Base-by-base conservation (phyloP, 2,329 filamentous ascomycete genomes). In the Metarhizium humberi region DNA sequence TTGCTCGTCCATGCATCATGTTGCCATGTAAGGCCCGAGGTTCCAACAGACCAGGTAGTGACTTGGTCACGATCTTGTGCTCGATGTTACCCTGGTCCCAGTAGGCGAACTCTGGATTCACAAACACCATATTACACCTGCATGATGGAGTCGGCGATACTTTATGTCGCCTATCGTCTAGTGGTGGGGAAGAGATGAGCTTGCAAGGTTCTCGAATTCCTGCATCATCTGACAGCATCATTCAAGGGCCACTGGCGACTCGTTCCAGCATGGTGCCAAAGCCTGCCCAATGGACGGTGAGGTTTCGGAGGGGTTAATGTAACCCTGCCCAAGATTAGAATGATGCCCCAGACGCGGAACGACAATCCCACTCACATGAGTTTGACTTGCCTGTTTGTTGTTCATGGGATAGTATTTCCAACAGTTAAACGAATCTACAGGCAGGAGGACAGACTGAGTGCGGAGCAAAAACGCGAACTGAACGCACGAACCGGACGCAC, bases 151-250 rank as follows among this genome's bases (percentile, higher is more conserved):
- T 29, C 18, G 45, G 38, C 38, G 38, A 16, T 16, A n/a, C 10
- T 14, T 16, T 40, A 11, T 16, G 38, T 16, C 2, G 14, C 14
- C 38, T 25, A 4, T 25, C 25, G 4, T 4, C 25, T 25, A 1
- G 25, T 25, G 20, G 45, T 8, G 25, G 45, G 25, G 25, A 11
- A 14, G 20, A 29, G 45, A 48, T 30, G 45, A 30, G 20, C 36
- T 29, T 29, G 45, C 43, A 20, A 32, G 38, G 48, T 38, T 51
- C 18, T 11, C 16, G 38, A 51, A 25, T 16, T 18, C 42, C 30
- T 42, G 25, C 50, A 36, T 56, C 56, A 58, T 56, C 30, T 54
- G 51, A 52, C 54, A 51, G 42, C 20, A 54, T 50, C 47, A 50
- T 20, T 52, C 38, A 54, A 51, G 29, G 42, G 32, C 8, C 30